Evolutionary conservation across 768 basidiomycete genomes (phyloP).

Genomic region (Trametes cingulata): DNA sequence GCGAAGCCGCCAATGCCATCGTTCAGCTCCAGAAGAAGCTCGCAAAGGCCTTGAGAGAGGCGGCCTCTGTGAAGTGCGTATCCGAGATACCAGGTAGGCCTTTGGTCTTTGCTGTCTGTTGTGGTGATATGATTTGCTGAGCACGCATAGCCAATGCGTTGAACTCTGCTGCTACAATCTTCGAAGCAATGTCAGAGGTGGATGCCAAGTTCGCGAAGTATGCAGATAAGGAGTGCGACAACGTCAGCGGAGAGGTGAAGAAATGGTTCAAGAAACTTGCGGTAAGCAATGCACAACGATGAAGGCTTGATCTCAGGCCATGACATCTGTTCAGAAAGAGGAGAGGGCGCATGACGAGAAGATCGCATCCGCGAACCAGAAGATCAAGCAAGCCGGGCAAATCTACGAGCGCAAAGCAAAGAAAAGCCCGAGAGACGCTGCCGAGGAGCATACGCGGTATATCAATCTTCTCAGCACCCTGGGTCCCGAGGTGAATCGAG

Average conservation of each 20-base stretch:
- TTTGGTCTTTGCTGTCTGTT: constrained; percentile 20
- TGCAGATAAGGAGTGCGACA: constrained; percentile 71
- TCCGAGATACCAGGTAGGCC: constrained; percentile 61
- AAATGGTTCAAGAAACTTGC: constrained; percentile 87
- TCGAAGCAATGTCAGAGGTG: constrained; percentile 70
- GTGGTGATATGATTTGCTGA: neutral
- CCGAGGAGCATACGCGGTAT: constrained; percentile 77
- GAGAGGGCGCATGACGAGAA: constrained; percentile 77
- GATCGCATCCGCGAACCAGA: constrained; percentile 63
- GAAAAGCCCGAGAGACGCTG: constrained; percentile 64
- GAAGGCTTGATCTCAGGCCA: neutral
- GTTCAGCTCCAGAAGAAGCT: constrained; percentile 74
- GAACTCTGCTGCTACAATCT: constrained; percentile 60
- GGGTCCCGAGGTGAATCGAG: constrained; percentile 77
- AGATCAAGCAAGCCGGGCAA: constrained; percentile 79
- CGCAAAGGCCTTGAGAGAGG: constrained; percentile 67
- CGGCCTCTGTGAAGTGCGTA: constrained; percentile 59
- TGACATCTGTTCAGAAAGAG: constrained; percentile 57
- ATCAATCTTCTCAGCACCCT: constrained; percentile 69
- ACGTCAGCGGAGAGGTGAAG: constrained; percentile 65
- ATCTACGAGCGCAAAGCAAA: constrained; percentile 79
- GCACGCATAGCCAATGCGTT: constrained; percentile 62
- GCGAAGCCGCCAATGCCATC: constrained; percentile 64
- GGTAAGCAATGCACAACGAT: constrained; percentile 42
- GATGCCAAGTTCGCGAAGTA: constrained; percentile 75